Conservation (phyloP, 768 basidiomycete genomes). For the Russula sp. region DNA sequence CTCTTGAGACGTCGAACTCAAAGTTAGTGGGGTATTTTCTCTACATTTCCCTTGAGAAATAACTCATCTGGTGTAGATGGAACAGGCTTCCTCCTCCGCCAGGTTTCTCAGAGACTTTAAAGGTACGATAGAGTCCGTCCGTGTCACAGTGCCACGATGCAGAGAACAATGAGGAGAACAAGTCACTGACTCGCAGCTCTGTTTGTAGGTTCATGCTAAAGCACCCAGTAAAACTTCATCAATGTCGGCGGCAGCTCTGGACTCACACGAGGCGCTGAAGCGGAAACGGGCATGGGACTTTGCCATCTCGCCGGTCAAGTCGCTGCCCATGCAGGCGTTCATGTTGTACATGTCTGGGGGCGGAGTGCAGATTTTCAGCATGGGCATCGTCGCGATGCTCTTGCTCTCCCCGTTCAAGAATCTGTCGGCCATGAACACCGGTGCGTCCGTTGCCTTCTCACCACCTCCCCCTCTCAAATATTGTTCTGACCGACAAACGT, state of each 20-base stretch:
- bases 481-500: background rate
- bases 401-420: slow-evolving; percentile 84
- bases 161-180: background rate
- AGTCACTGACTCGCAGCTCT: background rate
- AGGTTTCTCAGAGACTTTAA: slow-evolving; percentile 14
- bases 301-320: slow-evolving; percentile 79
- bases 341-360: slow-evolving; percentile 99
- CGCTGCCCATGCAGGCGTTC: slow-evolving; percentile 93
- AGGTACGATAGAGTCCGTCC: background rate
- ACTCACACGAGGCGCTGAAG: slow-evolving; percentile 62
- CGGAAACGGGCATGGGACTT: slow-evolving; percentile 82
- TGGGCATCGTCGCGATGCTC: slow-evolving; percentile 94
- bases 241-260: slow-evolving; percentile 34
- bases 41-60: background rate
- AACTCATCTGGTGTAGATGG: background rate
- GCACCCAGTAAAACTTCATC: slow-evolving; percentile 32
- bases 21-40: slow-evolving; percentile 3
- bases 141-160: background rate
- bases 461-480: background rate
- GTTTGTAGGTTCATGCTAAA: slow-evolving; percentile 36
- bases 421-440: slow-evolving; percentile 66
- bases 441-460: slow-evolving; percentile 51
- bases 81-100: slow-evolving; percentile 12
- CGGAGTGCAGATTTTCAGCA: slow-evolving; percentile 93
- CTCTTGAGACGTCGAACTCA: slow-evolving; percentile 7